Conservation (phyloP, 768 basidiomycete species). For the Fomitopsis serialis region DNA sequence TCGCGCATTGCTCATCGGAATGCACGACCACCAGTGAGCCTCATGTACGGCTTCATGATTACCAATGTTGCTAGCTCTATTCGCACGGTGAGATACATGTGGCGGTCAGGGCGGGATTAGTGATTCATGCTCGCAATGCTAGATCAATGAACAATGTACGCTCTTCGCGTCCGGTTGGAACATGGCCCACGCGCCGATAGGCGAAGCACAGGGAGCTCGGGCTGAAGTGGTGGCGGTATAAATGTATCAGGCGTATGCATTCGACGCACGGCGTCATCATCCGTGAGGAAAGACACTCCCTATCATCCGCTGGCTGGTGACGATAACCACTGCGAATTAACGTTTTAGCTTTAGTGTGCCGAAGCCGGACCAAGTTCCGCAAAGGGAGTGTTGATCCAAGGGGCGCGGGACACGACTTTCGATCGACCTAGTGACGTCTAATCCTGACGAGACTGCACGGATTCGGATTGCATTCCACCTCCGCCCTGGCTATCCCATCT, state of each 20-base stretch:
- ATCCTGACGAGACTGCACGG: slow-evolving; percentile 7
- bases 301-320: neutral
- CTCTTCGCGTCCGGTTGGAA: neutral
- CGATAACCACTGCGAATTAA: slow-evolving; percentile 14
- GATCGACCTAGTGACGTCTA: slow-evolving; percentile 16
- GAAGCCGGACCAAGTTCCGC: slow-evolving; percentile 11
- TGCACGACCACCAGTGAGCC: neutral
- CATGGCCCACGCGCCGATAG: neutral
- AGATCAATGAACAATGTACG: neutral
- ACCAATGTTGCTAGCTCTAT: neutral
- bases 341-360: slow-evolving; percentile 28
- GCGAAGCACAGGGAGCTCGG: neutral
- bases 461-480: slow-evolving; percentile 13
- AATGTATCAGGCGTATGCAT: neutral
- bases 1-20: neutral
- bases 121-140: neutral
- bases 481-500: slow-evolving; percentile 26
- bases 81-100: neutral
- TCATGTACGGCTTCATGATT: neutral
- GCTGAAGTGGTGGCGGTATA: neutral
- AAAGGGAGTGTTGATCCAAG: slow-evolving; percentile 1
- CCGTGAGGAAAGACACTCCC: neutral
- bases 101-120: neutral
- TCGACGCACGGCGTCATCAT: neutral
- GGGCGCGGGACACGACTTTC: slow-evolving; percentile 10